A percentile compares a stretch with the other conserved stretches of the same genome.
These are phyloP conservation scores for Syzygium aromaticum DNA, from an alignment of 345 rosid genomes.

Conservation along the genomic window DNA sequence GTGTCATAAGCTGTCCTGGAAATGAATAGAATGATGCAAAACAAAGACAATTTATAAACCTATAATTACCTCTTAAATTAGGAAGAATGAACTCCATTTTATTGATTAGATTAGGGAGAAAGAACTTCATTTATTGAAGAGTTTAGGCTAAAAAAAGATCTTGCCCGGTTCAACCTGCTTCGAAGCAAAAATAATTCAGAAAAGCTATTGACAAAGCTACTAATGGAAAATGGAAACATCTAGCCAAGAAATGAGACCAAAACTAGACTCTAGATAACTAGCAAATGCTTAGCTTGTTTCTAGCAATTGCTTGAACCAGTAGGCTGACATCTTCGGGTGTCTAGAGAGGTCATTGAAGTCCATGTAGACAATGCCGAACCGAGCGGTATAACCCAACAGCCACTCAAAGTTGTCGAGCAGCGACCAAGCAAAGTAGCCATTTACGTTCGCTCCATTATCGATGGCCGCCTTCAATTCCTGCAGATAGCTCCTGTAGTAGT, in stretches of 20 bases:
- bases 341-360: slow-evolving; percentile 36
- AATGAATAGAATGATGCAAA: background rate
- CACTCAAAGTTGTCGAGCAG: slow-evolving; percentile 62
- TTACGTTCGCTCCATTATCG: slow-evolving; percentile 54
- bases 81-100: too few relatives aligned
- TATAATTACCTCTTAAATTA: too few relatives aligned
- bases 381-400: slow-evolving; percentile 41
- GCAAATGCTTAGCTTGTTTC: background rate
- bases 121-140: background rate
- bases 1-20: background rate
- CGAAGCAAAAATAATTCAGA: background rate
- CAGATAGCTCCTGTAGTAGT: slow-evolving; percentile 35
- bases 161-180: background rate
- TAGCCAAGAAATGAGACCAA: background rate
- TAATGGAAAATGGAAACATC: background rate
- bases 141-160: background rate
- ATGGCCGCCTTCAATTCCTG: slow-evolving; percentile 36
- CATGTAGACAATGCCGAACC: slow-evolving; percentile 46
- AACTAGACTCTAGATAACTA: background rate
- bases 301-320: slow-evolving; percentile 44
- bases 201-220: background rate
- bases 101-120: background rate
- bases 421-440: slow-evolving; percentile 65
- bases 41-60: too few relatives aligned
- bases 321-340: slow-evolving; percentile 56